These are phyloP conservation scores for Leccinum fibrillosum DNA, from an alignment of 768 basidiomycete genomes.

Conservation along the genomic window DNA sequence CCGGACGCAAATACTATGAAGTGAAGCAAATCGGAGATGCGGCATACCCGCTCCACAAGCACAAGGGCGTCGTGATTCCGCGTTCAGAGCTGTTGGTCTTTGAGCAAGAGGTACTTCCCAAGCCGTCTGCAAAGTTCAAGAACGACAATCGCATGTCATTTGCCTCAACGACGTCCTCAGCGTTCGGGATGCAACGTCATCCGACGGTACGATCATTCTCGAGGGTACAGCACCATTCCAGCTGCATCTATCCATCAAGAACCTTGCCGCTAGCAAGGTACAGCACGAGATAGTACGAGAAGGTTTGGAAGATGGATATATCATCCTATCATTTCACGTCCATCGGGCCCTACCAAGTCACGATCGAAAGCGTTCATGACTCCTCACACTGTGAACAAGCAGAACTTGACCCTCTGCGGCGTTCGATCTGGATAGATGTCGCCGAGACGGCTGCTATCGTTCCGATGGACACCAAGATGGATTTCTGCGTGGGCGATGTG, in stretches of 20 bases:
- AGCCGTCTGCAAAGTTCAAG: conserved; percentile 80
- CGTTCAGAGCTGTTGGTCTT: conserved; percentile 68
- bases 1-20: conserved; percentile 86
- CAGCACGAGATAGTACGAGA: conserved; percentile 51
- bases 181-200: conserved; percentile 47
- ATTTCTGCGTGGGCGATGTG: conserved; percentile 89
- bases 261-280: conserved; percentile 67
- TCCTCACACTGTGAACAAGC: conserved; percentile 79
- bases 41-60: conserved; percentile 75
- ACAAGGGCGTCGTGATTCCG: conserved; percentile 59
- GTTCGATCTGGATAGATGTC: conserved; percentile 85
- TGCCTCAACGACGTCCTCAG: conserved; percentile 71
- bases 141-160: conserved; percentile 63
- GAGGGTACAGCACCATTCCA: conserved; percentile 87
- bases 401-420: conserved; percentile 54
- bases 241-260: conserved; percentile 70
- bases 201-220: conserved; percentile 59
- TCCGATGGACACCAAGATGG: conserved; percentile 70
- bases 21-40: conserved; percentile 86
- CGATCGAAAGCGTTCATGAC: conserved; percentile 76
- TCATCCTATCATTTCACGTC: conserved; percentile 72
- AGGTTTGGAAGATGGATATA: conserved; percentile 68
- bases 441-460: conserved; percentile 93
- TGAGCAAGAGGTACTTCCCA: conserved; percentile 79
- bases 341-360: conserved; percentile 78